Percentiles rank a stretch among this genome's conserved stretches.
phyloP scores from a whole-genome alignment of 345 rosid genomes.

The Nephelium lappaceum region DNA sequence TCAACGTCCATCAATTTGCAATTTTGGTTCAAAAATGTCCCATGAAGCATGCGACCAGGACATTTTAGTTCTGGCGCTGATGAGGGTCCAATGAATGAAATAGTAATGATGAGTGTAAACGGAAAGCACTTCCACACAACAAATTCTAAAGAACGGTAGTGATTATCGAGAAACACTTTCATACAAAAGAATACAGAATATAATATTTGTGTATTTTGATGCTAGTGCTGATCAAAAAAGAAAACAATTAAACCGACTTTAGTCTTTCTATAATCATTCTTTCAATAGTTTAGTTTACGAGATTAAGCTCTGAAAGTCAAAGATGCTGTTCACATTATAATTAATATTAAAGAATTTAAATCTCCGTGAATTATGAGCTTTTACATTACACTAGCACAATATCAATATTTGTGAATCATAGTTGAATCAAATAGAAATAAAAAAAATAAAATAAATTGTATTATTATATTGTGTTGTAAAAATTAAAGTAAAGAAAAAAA shows the following conservation, averaged over 20 bases:
- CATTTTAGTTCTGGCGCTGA: neutral
- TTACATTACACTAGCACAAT: neutral
- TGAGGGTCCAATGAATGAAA: neutral
- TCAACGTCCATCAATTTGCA: neutral
- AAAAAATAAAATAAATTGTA: too few species aligned
- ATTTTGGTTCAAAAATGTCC: neutral
- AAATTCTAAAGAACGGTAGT: neutral
- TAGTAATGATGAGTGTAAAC: conserved; percentile 2
- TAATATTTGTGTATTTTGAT: neutral
- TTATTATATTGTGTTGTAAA: too few species aligned
- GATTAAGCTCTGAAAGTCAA: conserved; percentile 13
- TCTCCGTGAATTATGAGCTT: too few species aligned
- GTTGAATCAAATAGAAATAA: too few species aligned
- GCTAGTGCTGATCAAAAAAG: conserved; percentile 6
- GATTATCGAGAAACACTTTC: neutral
- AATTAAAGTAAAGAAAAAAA: too few species aligned
- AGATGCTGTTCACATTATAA: conserved; percentile 4
- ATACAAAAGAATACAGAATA: neutral
- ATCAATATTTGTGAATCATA: neutral
- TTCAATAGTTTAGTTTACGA: neutral
- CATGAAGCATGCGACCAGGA: neutral
- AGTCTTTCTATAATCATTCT: neutral
- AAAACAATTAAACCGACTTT: conserved; percentile 3
- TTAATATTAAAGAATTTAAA: neutral
- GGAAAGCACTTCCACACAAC: neutral